These are phyloP conservation scores for Solioccasus polychromus DNA, from an alignment of 768 basidiomycete genomes.

Conservation along the genomic window DNA sequence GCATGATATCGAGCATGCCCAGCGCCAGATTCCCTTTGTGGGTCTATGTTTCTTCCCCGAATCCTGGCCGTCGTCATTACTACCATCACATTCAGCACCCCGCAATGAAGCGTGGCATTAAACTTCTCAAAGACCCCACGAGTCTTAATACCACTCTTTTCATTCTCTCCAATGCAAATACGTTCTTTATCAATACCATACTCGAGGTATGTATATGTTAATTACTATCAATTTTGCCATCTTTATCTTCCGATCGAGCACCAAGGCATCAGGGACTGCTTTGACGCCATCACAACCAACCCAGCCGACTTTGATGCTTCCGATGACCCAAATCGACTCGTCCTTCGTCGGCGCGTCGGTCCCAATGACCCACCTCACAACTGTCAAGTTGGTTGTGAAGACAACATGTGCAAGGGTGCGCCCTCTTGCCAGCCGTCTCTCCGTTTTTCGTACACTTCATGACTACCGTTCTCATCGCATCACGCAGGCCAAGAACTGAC, in stretches of 20 bases:
- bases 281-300: constrained; percentile 88
- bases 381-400: constrained; percentile 85
- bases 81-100: constrained; percentile 80
- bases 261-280: constrained; percentile 68
- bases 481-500: constrained; percentile 82
- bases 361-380: constrained; percentile 75
- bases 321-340: constrained; percentile 63
- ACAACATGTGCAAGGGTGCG: constrained; percentile 98
- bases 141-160: constrained; percentile 72
- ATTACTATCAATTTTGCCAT: too few species aligned
- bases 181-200: constrained; percentile 87
- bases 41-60: constrained; percentile 23
- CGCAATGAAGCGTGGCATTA: constrained; percentile 92
- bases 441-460: neutral
- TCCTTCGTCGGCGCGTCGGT: constrained; percentile 72
- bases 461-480: too few species aligned
- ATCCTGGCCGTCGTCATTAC: too few species aligned
- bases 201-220: constrained; percentile 60
- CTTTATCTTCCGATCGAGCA: too few species aligned
- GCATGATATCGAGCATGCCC: constrained; percentile 72
- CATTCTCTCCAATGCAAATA: constrained; percentile 92
- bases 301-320: constrained; percentile 76
- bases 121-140: constrained; percentile 60
- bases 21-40: constrained; percentile 85
- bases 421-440: neutral